A percentile compares a stretch with the other conserved stretches of the same genome.
Conservation (phyloP, 1,284 basidiomycete species). For the Ceratobasidium theobromae region DNA sequence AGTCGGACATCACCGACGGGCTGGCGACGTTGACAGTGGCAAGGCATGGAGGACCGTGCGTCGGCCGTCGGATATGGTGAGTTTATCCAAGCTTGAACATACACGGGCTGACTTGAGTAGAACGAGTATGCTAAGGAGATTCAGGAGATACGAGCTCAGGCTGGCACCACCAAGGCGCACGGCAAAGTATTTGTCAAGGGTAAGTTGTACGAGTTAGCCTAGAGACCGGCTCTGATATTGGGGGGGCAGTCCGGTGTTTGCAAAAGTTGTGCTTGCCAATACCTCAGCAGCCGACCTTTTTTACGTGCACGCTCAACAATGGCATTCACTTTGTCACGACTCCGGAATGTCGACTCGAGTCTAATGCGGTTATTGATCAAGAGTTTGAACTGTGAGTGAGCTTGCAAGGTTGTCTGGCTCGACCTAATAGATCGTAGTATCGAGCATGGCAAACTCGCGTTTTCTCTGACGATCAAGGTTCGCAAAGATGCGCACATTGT, state of each 20-base stretch:
- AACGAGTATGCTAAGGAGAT: slow-evolving; percentile 92
- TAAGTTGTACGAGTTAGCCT: slow-evolving; percentile 41
- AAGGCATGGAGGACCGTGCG: slow-evolving; percentile 88
- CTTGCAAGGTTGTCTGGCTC: slow-evolving; percentile 9
- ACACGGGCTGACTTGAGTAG: slow-evolving; percentile 46
- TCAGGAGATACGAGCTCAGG: slow-evolving; percentile 72
- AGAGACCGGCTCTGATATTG: slow-evolving; percentile 24
- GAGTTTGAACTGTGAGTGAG: slow-evolving; percentile 87
- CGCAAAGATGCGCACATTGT: slow-evolving; percentile 80
- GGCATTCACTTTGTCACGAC: slow-evolving; percentile 96
- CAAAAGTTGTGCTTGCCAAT: slow-evolving; percentile 72
- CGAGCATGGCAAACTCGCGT: slow-evolving; percentile 86
- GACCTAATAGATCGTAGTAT: slow-evolving; percentile 53
- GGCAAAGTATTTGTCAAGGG: slow-evolving; percentile 95
- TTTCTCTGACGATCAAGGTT: slow-evolving; percentile 82
- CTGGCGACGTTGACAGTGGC: slow-evolving; percentile 78
- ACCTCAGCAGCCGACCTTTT: slow-evolving; percentile 67
- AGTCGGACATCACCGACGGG: slow-evolving; percentile 64
- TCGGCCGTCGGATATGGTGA: slow-evolving; percentile 89
- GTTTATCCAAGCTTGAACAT: slow-evolving; percentile 37
- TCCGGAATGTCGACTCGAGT: slow-evolving; percentile 67
- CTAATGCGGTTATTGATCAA: slow-evolving; percentile 76
- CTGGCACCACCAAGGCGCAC: slow-evolving; percentile 74
- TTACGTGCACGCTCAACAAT: slow-evolving; percentile 93
- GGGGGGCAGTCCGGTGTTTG: slow-evolving; percentile 70